These are phyloP conservation scores for Gracilaria domingensis DNA, from an alignment of 23 red algal genomes.

Conservation along the genomic window DNA sequence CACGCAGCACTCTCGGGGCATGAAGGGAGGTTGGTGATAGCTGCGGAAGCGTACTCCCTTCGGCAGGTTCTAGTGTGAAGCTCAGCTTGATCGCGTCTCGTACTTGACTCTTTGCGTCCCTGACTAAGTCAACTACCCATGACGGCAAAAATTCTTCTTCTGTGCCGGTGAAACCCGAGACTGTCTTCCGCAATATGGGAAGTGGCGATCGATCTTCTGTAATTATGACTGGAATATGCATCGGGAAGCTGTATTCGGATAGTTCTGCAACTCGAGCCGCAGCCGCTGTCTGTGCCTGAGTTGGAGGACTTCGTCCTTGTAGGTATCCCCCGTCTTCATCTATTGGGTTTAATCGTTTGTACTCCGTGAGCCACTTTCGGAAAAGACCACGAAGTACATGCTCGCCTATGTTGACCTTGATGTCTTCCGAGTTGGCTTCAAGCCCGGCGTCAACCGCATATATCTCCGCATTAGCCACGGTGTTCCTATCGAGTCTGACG, in stretches of 20 bases:
- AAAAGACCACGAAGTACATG: slow-evolving; percentile 92
- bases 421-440: slow-evolving; percentile 81
- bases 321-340: slow-evolving; percentile 33
- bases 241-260: slow-evolving; percentile 78
- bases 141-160: slow-evolving; percentile 83
- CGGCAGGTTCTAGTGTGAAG: slow-evolving; percentile 81
- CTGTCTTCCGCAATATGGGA: slow-evolving; percentile 70
- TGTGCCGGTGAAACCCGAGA: slow-evolving; percentile 64
- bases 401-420: slow-evolving; percentile 99
- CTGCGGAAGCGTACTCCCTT: slow-evolving; percentile 71
- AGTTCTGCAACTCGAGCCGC: slow-evolving; percentile 27
- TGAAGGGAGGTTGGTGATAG: slow-evolving; percentile 77
- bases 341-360: slow-evolving; percentile 33
- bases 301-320: slow-evolving; percentile 39
- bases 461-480: slow-evolving; percentile 86
- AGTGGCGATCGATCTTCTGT: slow-evolving; percentile 82
- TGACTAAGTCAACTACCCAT: slow-evolving; percentile 91
- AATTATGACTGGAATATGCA: slow-evolving; percentile 84
- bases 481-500: slow-evolving; percentile 74
- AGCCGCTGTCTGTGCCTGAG: slow-evolving; percentile 31
- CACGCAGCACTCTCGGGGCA: slow-evolving; percentile 88
- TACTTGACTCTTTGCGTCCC: slow-evolving; percentile 69
- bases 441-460: slow-evolving; percentile 95
- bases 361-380: slow-evolving; percentile 76
- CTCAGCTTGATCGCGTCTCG: slow-evolving; percentile 85